phyloP scores from a whole-genome alignment of 495 filamentous ascomycete genomes.

The Talaromyces liani region DNA sequence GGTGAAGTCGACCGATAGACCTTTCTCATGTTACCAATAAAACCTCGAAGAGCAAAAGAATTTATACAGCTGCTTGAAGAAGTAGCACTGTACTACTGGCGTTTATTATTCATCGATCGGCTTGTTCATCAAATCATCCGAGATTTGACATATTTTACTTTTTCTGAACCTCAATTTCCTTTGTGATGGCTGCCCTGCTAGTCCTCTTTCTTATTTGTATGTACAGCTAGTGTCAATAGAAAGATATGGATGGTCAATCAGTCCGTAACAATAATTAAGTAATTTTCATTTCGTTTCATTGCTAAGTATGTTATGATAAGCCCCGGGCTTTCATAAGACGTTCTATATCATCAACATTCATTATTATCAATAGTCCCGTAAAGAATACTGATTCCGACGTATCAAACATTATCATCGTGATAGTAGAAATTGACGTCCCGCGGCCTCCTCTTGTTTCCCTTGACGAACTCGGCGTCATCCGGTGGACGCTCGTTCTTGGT shows the following conservation, averaged over 20 bases:
- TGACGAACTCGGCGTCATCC: conserved; percentile 80
- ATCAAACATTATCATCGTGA: conserved; percentile 74
- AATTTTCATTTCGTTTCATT: neutral
- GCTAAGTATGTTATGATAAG: neutral
- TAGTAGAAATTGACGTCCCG: conserved; percentile 84
- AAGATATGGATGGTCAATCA: conserved; percentile 4
- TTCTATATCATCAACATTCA: neutral
- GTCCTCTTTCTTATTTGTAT: conserved; percentile 13
- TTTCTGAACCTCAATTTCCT: conserved; percentile 5
- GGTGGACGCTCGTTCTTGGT: conserved; percentile 79
- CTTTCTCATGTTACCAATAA: conserved; percentile 10
- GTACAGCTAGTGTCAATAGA: conserved; percentile 20
- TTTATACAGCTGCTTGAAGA: neutral
- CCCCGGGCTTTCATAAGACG: neutral
- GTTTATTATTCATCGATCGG: conserved; percentile 11
- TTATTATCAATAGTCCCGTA: neutral
- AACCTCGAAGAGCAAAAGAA: conserved; percentile 5
- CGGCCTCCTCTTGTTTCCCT: conserved; percentile 66
- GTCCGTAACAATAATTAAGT: neutral
- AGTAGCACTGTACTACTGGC: conserved; percentile 8
- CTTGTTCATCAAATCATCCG: conserved; percentile 6
- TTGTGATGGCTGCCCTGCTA: conserved; percentile 3
- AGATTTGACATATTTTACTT: conserved; percentile 1
- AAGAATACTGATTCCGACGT: neutral
- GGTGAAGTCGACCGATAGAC: conserved; percentile 62